Base-by-base conservation (phyloP, 495 filamentous ascomycete genomes). In the Daldinia loculata region DNA sequence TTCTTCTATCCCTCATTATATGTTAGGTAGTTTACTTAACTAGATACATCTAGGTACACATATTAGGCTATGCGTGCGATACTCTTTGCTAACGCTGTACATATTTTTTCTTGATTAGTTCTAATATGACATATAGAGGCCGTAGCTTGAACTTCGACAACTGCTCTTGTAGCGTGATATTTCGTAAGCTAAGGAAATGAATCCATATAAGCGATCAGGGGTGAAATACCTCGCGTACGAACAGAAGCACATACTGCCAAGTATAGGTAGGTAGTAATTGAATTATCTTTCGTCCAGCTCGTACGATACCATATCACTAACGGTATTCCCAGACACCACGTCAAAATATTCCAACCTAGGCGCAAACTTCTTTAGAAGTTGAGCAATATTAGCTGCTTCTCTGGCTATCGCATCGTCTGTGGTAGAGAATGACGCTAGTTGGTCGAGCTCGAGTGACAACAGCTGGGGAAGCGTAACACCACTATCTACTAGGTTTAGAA, bases 311-410 rank as follows among this genome's bases (percentile, higher is more conserved):
- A 48, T 34, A 24, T 65, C 27, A 14, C 52, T 36, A 26, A 56
- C 26, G 2, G 19, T 14, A n/a, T 30, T 30, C 11, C 17, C 7
- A 17, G 14, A n/a, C 14, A 55, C 12, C 27, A 36, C 14, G 43
- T 59, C 43, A 19, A 66, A 66, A 6, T 59, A 39, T 12, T 41
- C 41, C 6, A 66, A 22, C 1, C 8, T 19, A 6, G 63, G 63
- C 22, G 55, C 55, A 4, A 66, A 39, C 7, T 19, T 29, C 30
- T 29, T 66, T 24, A 66, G 32, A 27, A 66, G 15, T 8, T 1
- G 30, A 14, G 43, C 63, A 19, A 32, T 11, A 7, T 26, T 14
- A 7, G 7, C 43, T 3, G 43, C 63, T 22, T 52, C 55, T 7
- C 14, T 14, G 2, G 26, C 39, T 48, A n/a, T 34, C 27, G 5